Evolutionary conservation across 495 filamentous ascomycete species (phyloP), one percentile per base, ranked within the genome.

Genomic region (Penicillium taxi): DNA sequence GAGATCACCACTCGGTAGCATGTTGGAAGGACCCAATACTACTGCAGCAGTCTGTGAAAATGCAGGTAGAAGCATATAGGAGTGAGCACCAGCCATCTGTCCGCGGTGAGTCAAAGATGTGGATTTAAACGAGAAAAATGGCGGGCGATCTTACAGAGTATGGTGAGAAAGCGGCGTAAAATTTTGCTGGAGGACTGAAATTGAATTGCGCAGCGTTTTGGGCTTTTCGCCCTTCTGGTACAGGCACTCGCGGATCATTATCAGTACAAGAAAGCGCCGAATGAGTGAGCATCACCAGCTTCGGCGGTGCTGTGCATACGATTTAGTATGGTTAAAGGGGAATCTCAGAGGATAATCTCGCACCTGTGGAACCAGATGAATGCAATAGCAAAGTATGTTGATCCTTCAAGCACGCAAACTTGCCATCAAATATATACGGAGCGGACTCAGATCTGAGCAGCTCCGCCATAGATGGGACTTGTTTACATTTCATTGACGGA

Each of bases 181-280:
- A 43, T 13, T 46, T 40, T 16, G 45, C 46, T 1, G 40, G 40
- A 1, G 48, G 38, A 15, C 35, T 31, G 32, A 58, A 60, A 28
- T 51, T 41, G 31, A 48, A 58, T 16, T 44, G 28, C 6, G 41
- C 28, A 4, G 36, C 36, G 30, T 51, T 52, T 12, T 49, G 52
- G 21, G 52, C 51, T n/a, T 32, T 37, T 18, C 56, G 41, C 6
- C 54, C 56, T 7, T 46, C 12, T 14, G 56, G 45, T 4, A 42
- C 43, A 0, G 48, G 47, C 2, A 58, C 32, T 9, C 52, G 53
- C 6, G 51, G 43, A 39, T 60, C 56, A 17, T 53, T 58, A 31
- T 60, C 56, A 3, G 39, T 42, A 9, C 52, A 48, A 5, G 57
- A 56, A 11, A 47, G 48, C 1, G 42, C 39, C 6, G 38, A 50